These are phyloP conservation scores for Curvularia lunata DNA, from an alignment of 2,329 filamentous ascomycete genomes.

Conservation along the genomic window DNA sequence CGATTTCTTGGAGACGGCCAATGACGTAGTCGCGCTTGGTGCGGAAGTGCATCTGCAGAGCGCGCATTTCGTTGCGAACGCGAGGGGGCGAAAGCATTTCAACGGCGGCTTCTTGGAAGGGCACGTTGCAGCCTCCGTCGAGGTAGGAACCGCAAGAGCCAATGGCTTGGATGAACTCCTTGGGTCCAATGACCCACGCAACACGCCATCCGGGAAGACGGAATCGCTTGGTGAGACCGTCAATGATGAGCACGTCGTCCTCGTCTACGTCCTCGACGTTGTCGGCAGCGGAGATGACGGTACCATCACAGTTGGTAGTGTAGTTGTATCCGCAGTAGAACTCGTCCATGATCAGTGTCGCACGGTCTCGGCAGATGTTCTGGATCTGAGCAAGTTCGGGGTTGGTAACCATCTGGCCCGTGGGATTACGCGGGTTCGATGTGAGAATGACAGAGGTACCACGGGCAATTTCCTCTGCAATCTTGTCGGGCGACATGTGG, in stretches of 20 bases:
- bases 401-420: conserved; percentile 83
- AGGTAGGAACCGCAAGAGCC: conserved; percentile 92
- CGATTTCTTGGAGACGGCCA: conserved; percentile 78
- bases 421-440: conserved; percentile 94
- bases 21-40: conserved; percentile 94
- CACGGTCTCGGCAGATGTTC: conserved; percentile 87
- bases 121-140: conserved; percentile 91
- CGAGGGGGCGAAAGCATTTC: conserved; percentile 87
- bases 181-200: conserved; percentile 93
- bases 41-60: conserved; percentile 87
- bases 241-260: conserved; percentile 86
- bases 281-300: conserved; percentile 84
- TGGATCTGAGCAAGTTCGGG: conserved; percentile 89
- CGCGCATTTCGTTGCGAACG: conserved; percentile 84
- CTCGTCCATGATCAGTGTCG: conserved; percentile 93
- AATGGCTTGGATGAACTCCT: conserved; percentile 94
- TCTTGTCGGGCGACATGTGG: conserved; percentile 91
- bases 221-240: conserved; percentile 96
- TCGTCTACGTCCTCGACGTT: conserved; percentile 86
- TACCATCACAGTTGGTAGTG: conserved; percentile 87
- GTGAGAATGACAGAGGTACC: conserved; percentile 83
- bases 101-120: conserved; percentile 93
- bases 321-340: conserved; percentile 78
- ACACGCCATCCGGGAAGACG: conserved; percentile 95
- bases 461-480: conserved; percentile 86